Conservation (phyloP, 1,284 basidiomycete genomes). For the Hemileia vastatrix region DNA sequence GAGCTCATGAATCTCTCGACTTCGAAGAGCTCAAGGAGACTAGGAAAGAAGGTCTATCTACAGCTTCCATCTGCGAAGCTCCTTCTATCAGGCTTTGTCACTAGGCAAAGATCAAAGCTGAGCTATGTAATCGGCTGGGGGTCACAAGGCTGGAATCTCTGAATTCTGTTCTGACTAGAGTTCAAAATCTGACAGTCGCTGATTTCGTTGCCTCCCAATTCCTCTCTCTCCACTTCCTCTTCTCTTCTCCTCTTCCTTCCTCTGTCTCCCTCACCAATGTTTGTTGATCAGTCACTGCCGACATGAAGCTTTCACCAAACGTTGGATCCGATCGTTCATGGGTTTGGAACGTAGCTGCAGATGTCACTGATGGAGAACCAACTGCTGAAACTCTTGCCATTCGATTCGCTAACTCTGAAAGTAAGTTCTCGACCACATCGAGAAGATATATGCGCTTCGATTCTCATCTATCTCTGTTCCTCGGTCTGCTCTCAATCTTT, state of each 20-base stretch:
- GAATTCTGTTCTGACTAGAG: not conserved
- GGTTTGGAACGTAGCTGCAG: constrained; percentile 96
- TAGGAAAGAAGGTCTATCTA: too few species aligned
- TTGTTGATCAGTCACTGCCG: constrained; percentile 58
- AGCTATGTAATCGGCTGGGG: too few species aligned
- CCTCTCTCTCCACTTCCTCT: not conserved
- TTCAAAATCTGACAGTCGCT: not conserved
- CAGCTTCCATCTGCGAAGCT: not conserved
- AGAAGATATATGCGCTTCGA: too few species aligned
- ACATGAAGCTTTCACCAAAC: constrained; percentile 95
- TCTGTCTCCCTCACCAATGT: not conserved
- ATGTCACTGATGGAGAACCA: constrained; percentile 70
- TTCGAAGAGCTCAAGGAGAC: too few species aligned
- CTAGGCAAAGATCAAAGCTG: too few species aligned
- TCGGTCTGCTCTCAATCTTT: not conserved
- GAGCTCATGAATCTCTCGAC: too few species aligned
- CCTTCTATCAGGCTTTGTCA: not conserved
- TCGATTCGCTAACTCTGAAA: constrained; percentile 93
- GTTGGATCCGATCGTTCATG: constrained; percentile 98
- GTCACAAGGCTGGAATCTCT: too few species aligned
- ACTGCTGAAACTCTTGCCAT: constrained; percentile 92
- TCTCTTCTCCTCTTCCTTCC: not conserved
- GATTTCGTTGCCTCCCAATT: not conserved
- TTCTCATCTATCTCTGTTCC: not conserved
- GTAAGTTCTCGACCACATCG: constrained; percentile 55